Evolutionary conservation across 208 protist genomes (phyloP).

Genomic region (Tritrichomonas musculus): DNA sequence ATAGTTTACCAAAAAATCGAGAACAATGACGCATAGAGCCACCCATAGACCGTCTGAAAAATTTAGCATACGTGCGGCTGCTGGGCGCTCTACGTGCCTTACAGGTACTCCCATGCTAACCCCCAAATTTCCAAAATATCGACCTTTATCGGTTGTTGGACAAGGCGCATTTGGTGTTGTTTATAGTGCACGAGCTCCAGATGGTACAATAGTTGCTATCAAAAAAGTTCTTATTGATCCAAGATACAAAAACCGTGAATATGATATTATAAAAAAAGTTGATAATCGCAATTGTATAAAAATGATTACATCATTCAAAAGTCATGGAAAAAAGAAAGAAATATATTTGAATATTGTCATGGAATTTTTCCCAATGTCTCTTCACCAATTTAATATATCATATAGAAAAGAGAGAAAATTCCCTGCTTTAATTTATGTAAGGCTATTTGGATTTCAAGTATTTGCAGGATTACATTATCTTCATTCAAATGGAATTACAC

Average conservation of each 20-base stretch:
- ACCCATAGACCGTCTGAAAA: no score
- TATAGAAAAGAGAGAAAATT: slow-evolving; percentile 69
- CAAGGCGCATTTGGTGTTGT: not conserved
- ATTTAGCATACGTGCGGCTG: no score
- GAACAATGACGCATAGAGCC: no score
- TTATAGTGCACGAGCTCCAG: not conserved
- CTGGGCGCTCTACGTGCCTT: no score
- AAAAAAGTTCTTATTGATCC: not conserved
- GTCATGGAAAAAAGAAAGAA: slow-evolving; percentile 55
- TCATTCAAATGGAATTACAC: slow-evolving; percentile 67
- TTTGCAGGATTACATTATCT: slow-evolving; percentile 68
- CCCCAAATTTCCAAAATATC: not conserved
- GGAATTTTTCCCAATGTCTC: slow-evolving; percentile 90
- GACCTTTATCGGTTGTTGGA: not conserved
- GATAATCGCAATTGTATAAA: not conserved
- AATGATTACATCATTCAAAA: not conserved
- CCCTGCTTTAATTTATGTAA: not conserved
- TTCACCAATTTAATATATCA: slow-evolving; percentile 70
- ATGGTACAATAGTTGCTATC: not conserved
- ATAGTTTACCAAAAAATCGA: no score
- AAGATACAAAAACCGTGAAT: slow-evolving; percentile 5
- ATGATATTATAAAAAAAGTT: not conserved
- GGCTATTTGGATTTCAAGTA: slow-evolving; percentile 64
- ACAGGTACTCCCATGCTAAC: not conserved
- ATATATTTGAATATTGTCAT: slow-evolving; percentile 96